These are phyloP conservation scores for Erythrobasidium hasegawianum DNA, from an alignment of 1,284 basidiomycete genomes.

Conservation along the genomic window DNA sequence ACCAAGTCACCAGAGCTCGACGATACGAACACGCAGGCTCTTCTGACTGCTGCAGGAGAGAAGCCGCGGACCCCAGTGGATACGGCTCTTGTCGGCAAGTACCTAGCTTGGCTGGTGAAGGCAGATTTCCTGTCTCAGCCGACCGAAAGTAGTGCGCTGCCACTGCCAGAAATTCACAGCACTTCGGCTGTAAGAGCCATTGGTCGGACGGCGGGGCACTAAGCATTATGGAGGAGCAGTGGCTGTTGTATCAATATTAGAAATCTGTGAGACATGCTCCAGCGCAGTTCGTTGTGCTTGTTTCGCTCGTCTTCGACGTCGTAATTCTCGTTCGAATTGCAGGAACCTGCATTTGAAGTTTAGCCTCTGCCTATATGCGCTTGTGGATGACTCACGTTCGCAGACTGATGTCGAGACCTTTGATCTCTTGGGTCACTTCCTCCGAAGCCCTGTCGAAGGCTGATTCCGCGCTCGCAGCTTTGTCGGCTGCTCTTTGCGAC, in stretches of 20 bases:
- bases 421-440: slow-evolving; percentile 17
- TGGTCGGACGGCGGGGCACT: slow-evolving; percentile 41
- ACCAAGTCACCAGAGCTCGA: slow-evolving; percentile 92
- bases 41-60: slow-evolving; percentile 59
- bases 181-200: slow-evolving; percentile 44
- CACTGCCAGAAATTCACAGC: slow-evolving; percentile 43
- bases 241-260: background rate
- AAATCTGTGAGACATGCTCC: slow-evolving; percentile 22
- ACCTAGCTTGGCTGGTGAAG: slow-evolving; percentile 89
- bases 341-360: slow-evolving; percentile 9
- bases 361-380: background rate
- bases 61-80: slow-evolving; percentile 63
- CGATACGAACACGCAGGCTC: slow-evolving; percentile 71
- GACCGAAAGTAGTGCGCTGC: slow-evolving; percentile 32
- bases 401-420: slow-evolving; percentile 26
- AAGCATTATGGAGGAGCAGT: background rate
- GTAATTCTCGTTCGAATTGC: slow-evolving; percentile 28
- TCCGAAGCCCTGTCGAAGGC: slow-evolving; percentile 25
- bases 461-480: background rate
- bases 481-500: background rate
- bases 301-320: slow-evolving; percentile 6
- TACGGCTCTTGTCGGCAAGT: slow-evolving; percentile 72
- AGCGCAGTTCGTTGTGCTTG: slow-evolving; percentile 7
- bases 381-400: slow-evolving; percentile 8
- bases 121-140: slow-evolving; percentile 66